Evolutionary conservation across 2,329 filamentous ascomycete genomes (phyloP), one percentile per base, ranked within the genome.

Genomic region (Aspergillus sp.): DNA sequence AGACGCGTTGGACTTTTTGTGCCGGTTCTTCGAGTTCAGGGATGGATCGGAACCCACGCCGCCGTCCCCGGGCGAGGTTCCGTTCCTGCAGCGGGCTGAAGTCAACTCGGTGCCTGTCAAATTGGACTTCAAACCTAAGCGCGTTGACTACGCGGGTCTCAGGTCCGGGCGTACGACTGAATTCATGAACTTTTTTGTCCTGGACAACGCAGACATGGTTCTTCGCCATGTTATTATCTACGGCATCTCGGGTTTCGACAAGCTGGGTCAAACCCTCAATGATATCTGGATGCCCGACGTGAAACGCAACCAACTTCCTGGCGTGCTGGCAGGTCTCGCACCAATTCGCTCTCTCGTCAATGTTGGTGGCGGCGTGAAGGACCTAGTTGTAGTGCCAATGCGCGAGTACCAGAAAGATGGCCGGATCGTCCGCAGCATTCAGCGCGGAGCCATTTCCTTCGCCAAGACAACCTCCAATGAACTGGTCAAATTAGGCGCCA

Each of bases 201-300:
- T 98, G 1, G 93, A 98, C 56, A 84, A 87, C 54, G 83, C 93
- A 2, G 83, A 91, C 50, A 86, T 98, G 77, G 80, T 85, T 5
- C 77, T 98, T 45, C 81, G 86, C 8, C 90, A 91, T 63, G 86
- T 87, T 28, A 97, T 98, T 56, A 81, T 97, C 33, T 96, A 97
- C 56, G 93, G 94, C 29, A 80, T 95, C 1, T 82, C 82, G 5
- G 93, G 93, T 0, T 96, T 97, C 57, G 90, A 97, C 56, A 83
- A 86, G 43, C 77, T 98, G 2, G 89, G 93, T 45, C 81, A 90
- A 65, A 91, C 85, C 2, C 78, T 98, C 32, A 97, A 97, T 61
- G 88, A 94, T 62, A 87, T 96, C 39, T 98, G 93, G 93, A 94
- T 84, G 78, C 89, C 89, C 1, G 91, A 98, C 62, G 86, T 98